Evolutionary conservation across 2,329 filamentous ascomycete genomes (phyloP).

Genomic region (Curvularia lunata): DNA sequence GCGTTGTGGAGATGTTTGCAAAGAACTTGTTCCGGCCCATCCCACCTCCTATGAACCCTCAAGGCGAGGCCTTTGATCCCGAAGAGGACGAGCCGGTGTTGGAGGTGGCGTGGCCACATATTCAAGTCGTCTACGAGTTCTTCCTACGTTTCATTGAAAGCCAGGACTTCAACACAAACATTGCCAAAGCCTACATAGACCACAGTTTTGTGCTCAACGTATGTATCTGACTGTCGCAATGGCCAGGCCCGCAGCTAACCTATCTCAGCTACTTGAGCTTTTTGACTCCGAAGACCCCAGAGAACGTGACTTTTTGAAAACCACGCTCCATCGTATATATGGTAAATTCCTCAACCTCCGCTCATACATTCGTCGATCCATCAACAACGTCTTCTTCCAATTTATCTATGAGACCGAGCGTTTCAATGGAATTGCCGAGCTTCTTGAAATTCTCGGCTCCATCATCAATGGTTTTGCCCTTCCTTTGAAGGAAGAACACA

Average conservation of each 20-base stretch:
- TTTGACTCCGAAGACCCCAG: constrained; percentile 98
- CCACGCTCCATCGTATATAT: constrained; percentile 95
- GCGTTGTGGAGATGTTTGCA: constrained; percentile 98
- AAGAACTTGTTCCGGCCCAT: constrained; percentile 99
- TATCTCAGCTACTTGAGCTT: constrained; percentile 78
- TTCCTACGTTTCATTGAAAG: constrained; percentile 99
- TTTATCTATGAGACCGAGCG: constrained; percentile 98
- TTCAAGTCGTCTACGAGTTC: constrained; percentile 99
- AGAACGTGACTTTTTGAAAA: constrained; percentile 97
- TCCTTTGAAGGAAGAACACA: constrained; percentile 97
- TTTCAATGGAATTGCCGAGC: constrained; percentile 96
- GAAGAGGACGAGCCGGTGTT: constrained; percentile 98
- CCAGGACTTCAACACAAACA: constrained; percentile 99
- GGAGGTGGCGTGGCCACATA: constrained; percentile 98
- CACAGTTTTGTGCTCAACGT: constrained; percentile 92
- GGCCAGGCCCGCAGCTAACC: constrained; percentile 24
- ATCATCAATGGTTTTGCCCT: constrained; percentile 99
- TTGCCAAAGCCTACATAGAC: constrained; percentile 98
- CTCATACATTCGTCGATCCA: constrained; percentile 95
- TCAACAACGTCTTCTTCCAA: constrained; percentile 99
- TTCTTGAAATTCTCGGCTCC: constrained; percentile 94
- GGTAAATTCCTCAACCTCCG: constrained; percentile 98
- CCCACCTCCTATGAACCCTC: constrained; percentile 94
- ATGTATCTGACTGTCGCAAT: constrained; percentile 28
- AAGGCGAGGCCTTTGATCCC: constrained; percentile 97